Conservation (phyloP, 805 yeast genomes). For the Sporopachydermia quercuum region DNA sequence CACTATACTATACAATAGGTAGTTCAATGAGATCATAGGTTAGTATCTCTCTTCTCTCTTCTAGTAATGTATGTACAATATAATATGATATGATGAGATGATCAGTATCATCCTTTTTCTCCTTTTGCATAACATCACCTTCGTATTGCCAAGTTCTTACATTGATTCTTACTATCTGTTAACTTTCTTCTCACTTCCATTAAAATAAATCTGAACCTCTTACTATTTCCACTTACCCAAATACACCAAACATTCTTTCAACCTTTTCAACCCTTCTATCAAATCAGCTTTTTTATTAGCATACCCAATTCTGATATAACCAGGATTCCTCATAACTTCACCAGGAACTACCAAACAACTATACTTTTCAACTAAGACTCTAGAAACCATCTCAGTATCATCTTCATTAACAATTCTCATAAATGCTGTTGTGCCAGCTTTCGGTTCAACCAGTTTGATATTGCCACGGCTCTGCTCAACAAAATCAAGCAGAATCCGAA, state of each 20-base stretch:
- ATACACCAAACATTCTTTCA: constrained; percentile 9
- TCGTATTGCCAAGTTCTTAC: too few species aligned
- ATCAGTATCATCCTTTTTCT: too few species aligned
- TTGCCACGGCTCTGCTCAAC: constrained; percentile 19
- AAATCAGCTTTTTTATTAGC: constrained; percentile 27
- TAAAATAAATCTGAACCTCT: too few species aligned
- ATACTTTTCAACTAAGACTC: constrained; percentile 21
- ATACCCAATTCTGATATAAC: constrained; percentile 32
- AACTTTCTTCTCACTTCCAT: too few species aligned
- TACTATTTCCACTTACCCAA: too few species aligned
- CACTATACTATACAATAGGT: too few species aligned
- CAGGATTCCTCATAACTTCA: constrained; percentile 28
- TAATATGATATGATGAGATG: too few species aligned
- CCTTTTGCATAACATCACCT: too few species aligned
- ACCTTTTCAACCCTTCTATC: constrained; percentile 19
- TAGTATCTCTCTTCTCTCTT: too few species aligned
- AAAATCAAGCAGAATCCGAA: constrained; percentile 21
- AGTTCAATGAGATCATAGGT: too few species aligned
- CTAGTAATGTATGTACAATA: too few species aligned
- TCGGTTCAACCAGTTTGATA: constrained; percentile 27
- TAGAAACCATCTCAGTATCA: constrained; percentile 21
- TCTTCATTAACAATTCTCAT: constrained; percentile 19
- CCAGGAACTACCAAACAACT: constrained; percentile 33
- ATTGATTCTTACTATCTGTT: too few species aligned
- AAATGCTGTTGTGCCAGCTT: constrained; percentile 34